A percentile compares a stretch with the other conserved stretches of the same genome.
Conservation (phyloP, 495 filamentous ascomycete species). For the Trichoderma erinaceum region DNA sequence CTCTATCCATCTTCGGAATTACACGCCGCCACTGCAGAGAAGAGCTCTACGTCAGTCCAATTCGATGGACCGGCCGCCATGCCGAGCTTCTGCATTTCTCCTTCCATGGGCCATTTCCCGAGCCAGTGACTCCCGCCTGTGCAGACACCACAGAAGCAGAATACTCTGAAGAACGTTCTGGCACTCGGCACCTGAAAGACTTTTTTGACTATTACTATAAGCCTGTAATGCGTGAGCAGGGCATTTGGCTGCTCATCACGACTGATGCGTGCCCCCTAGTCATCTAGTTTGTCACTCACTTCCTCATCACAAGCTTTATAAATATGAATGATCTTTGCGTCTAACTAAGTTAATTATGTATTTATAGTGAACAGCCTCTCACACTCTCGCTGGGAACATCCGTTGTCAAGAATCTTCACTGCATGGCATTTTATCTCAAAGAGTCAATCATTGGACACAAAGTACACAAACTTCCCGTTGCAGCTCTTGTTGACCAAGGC, state of each 20-base stretch:
- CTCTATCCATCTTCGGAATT: background rate
- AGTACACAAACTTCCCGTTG: background rate
- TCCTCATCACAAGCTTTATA: background rate
- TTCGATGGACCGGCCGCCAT: background rate
- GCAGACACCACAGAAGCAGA: background rate
- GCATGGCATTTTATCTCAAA: background rate
- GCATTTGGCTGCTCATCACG: background rate
- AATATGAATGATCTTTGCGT: background rate
- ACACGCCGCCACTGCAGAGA: background rate
- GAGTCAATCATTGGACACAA: background rate
- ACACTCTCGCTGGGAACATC: background rate
- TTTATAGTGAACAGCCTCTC: background rate
- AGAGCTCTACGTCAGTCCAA: background rate
- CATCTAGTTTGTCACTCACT: background rate
- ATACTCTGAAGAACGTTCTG: background rate
- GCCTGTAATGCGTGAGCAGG: background rate
- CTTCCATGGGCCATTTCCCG: background rate
- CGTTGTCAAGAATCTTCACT: background rate
- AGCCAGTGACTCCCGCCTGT: background rate
- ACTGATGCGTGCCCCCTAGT: background rate
- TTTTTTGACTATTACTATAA: background rate
- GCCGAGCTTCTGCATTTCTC: constrained; percentile 1
- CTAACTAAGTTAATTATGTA: background rate
- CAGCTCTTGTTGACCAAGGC: background rate
- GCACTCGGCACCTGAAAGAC: background rate